A percentile compares a stretch with the other conserved stretches of the same genome.
phyloP scores from a whole-genome alignment of 2,329 filamentous ascomycete species.

The Myriosclerotinia curreyana region DNA sequence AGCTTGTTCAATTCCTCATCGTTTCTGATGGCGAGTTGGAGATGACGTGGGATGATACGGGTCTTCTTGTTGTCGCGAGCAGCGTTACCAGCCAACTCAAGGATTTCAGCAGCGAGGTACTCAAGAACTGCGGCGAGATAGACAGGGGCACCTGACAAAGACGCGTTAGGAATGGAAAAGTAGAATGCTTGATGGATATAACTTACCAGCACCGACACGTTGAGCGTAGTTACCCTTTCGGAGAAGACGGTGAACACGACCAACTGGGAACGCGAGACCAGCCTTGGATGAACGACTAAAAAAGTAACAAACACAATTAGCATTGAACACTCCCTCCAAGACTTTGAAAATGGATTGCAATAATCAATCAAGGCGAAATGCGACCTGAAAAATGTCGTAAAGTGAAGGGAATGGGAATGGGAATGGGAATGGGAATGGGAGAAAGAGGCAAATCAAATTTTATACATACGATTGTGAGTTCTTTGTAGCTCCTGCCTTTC shows the following conservation, averaged over 20 bases:
- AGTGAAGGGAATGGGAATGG: background rate
- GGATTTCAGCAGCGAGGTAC: slow-evolving; percentile 97
- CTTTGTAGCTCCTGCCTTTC: slow-evolving; percentile 99
- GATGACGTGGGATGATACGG: slow-evolving; percentile 97
- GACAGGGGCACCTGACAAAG: slow-evolving; percentile 69
- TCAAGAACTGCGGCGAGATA: slow-evolving; percentile 97
- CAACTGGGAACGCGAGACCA: slow-evolving; percentile 96
- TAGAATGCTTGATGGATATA: slow-evolving; percentile 17
- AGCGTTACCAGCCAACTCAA: slow-evolving; percentile 97
- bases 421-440: too few species aligned
- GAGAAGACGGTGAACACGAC: slow-evolving; percentile 98
- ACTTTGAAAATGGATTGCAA: slow-evolving; percentile 23
- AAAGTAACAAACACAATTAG: slow-evolving; percentile 21
- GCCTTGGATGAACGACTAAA: slow-evolving; percentile 95
- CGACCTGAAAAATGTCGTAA: slow-evolving; percentile 33
- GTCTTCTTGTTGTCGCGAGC: slow-evolving; percentile 99
- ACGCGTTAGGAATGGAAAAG: slow-evolving; percentile 32
- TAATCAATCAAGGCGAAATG: background rate
- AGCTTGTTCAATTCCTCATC: slow-evolving; percentile 99
- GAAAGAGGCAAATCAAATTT: slow-evolving; percentile 18
- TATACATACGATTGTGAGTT: slow-evolving; percentile 87
- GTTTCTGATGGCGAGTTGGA: slow-evolving; percentile 98
- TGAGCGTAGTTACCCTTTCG: slow-evolving; percentile 99
- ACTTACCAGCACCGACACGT: slow-evolving; percentile 90
- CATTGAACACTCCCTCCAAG: slow-evolving; percentile 44